These are phyloP conservation scores for Penicillium sp. DNA, from an alignment of 2,329 filamentous ascomycete species.

Conservation along the genomic window DNA sequence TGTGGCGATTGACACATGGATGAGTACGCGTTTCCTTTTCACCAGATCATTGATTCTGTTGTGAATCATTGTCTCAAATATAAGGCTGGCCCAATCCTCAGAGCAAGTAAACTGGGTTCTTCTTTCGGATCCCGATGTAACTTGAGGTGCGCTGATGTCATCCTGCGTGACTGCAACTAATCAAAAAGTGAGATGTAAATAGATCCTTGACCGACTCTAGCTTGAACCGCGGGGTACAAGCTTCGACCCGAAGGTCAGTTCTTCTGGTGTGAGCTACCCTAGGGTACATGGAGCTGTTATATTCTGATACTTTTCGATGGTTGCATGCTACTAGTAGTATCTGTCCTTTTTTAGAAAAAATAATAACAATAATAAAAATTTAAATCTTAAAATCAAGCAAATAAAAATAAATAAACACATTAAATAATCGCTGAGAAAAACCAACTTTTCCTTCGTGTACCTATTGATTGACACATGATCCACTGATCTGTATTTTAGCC, in stretches of 20 bases:
- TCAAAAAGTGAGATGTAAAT: conserved; percentile 3
- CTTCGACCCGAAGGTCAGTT: background rate
- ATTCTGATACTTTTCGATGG: no score
- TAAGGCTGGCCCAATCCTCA: background rate
- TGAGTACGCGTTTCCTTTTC: no score
- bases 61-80: background rate
- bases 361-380: no score
- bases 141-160: conserved; percentile 6
- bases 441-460: no score
- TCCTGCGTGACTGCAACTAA: conserved; percentile 6
- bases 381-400: no score
- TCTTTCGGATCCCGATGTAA: background rate
- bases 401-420: no score
- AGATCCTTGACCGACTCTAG: conserved; percentile 5
- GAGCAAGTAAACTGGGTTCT: background rate
- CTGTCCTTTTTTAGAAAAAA: no score
- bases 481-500: background rate
- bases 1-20: background rate
- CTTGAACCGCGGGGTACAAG: background rate
- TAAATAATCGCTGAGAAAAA: no score
- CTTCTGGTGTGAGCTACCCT: no score
- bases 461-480: background rate
- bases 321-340: no score
- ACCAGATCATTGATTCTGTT: background rate
- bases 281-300: no score